Percentiles rank a stretch among this genome's conserved stretches.
These are phyloP conservation scores for Castanea mollissima DNA, from an alignment of 306 rosid species.

Conservation along the genomic window DNA sequence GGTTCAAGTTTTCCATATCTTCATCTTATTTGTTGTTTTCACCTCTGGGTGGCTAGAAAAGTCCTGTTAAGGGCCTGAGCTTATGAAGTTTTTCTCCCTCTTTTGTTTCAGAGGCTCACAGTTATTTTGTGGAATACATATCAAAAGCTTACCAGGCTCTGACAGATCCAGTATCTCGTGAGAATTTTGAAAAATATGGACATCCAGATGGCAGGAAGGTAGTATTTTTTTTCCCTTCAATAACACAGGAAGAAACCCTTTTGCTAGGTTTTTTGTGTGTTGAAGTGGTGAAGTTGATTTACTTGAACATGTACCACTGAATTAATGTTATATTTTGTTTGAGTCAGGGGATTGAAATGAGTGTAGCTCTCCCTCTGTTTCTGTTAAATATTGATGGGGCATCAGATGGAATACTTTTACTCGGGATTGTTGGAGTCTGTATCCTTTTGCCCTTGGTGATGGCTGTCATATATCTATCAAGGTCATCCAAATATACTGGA, in stretches of 20 bases:
- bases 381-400: conserved; percentile 84
- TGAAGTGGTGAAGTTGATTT: neutral
- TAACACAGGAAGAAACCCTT: neutral
- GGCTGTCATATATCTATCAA: conserved; percentile 93
- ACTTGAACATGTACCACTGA: too few relatives aligned
- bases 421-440: conserved; percentile 95
- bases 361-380: conserved; percentile 95
- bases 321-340: conserved; percentile 26
- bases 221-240: conserved; percentile 16
- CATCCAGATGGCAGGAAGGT: conserved; percentile 99
- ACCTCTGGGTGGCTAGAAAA: conserved; percentile 5
- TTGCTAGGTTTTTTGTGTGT: neutral
- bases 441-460: conserved; percentile 93
- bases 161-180: conserved; percentile 83
- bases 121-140: conserved; percentile 82
- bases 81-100: neutral
- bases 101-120: conserved; percentile 62
- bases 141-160: conserved; percentile 96
- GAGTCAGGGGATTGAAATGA: conserved; percentile 93
- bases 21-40: conserved; percentile 20
- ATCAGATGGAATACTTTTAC: conserved; percentile 89
- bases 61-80: conserved; percentile 2
- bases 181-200: conserved; percentile 94
- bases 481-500: conserved; percentile 91
- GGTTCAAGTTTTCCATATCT: conserved; percentile 54